Conservation (phyloP, 768 basidiomycete species). For the Panellus pusillus region DNA sequence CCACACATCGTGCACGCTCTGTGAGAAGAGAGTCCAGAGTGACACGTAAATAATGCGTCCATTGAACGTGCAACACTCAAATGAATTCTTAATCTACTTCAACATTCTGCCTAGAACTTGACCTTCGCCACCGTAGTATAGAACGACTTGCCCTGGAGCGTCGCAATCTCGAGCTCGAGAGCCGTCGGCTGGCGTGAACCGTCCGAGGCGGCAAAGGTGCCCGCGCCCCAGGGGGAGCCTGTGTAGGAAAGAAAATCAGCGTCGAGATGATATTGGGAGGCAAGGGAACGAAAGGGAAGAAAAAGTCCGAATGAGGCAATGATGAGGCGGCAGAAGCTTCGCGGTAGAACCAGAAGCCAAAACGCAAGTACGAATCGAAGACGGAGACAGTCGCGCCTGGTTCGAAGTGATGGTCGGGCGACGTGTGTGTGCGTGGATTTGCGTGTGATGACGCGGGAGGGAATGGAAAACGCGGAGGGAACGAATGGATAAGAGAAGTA, state of each 20-base stretch:
- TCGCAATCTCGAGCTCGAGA: conserved; percentile 53
- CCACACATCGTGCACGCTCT: too few relatives aligned
- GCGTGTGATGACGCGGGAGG: too few relatives aligned
- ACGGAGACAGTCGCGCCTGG: too few relatives aligned
- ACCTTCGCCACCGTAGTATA: conserved; percentile 30
- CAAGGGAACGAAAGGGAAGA: background rate
- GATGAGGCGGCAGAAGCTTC: background rate
- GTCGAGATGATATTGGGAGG: background rate
- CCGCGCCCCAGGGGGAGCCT: conserved; percentile 81
- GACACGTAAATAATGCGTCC: too few relatives aligned
- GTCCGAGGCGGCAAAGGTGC: conserved; percentile 50
- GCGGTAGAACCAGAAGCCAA: background rate
- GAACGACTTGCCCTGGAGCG: conserved; percentile 54
- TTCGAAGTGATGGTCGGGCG: too few relatives aligned
- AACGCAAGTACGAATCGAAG: background rate
- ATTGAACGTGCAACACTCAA: too few relatives aligned
- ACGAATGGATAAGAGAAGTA: too few relatives aligned
- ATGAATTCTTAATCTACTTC: too few relatives aligned
- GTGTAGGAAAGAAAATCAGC: conserved; percentile 3
- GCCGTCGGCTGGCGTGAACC: conserved; percentile 48
- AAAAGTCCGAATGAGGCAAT: background rate
- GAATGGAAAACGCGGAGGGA: too few relatives aligned
- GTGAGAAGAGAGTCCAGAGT: too few relatives aligned
- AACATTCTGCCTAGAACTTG: background rate
- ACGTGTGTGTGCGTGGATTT: too few relatives aligned